Evolutionary conservation across 371 early-diverging fungal species (phyloP).

Genomic region (Amoeboradix gromovi): DNA sequence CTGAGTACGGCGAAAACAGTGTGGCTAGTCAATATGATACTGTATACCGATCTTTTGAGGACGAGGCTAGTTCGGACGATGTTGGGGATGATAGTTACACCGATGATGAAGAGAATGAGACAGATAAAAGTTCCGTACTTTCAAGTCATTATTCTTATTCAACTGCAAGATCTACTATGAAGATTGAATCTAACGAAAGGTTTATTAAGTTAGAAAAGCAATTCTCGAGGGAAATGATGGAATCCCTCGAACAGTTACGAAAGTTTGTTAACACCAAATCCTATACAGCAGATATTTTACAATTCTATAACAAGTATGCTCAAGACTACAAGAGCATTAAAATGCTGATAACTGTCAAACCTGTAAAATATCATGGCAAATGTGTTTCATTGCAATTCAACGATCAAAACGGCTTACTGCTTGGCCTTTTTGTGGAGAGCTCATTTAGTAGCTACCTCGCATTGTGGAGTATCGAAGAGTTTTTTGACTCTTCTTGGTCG

Average conservation of each 20-base stretch:
- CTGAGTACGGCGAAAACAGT: no score
- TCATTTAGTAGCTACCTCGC: background rate
- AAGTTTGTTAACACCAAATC: background rate
- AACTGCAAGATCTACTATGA: background rate
- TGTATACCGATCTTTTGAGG: no score
- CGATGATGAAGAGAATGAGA: background rate
- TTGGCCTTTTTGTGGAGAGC: background rate
- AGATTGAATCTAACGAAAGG: background rate
- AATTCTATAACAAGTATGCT: background rate
- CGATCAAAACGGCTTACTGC: background rate
- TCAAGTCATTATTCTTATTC: background rate
- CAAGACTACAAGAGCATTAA: background rate
- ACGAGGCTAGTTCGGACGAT: background rate
- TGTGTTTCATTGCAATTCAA: background rate
- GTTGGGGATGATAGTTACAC: background rate
- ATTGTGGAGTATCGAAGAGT: background rate
- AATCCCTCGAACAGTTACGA: background rate
- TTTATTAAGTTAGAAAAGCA: background rate
- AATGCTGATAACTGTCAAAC: background rate
- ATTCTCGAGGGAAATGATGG: background rate
- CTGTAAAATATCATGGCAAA: background rate
- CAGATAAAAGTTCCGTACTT: background rate
- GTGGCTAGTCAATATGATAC: no score
- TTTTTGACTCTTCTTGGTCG: background rate
- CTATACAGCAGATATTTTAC: background rate